Evolutionary conservation across 768 basidiomycete species (phyloP), one percentile per base, ranked within the genome.

Genomic region (Pleurotus citrinopileatus): DNA sequence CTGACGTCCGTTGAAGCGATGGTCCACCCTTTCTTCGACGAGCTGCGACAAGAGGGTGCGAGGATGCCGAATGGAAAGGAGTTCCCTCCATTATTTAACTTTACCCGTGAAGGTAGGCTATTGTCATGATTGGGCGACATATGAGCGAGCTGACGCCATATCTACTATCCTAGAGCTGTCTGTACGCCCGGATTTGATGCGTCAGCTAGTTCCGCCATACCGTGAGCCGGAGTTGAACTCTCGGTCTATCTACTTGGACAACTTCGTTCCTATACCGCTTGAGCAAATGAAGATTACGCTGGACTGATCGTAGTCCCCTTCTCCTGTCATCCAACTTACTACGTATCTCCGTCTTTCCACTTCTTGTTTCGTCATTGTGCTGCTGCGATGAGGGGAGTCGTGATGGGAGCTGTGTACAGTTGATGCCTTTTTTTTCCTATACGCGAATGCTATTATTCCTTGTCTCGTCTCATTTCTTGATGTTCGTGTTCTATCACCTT

Each of bases 1-100:
- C 70, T 96, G 71, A 92, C 89, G 61, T 89, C 94, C 1, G 81
- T 94, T 62, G 88, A 93, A 70, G 90, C 91, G 22, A 93, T 96
- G 93, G 79, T 92, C 59, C 87, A 96, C 67, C 86, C 91, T 23
- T 95, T 98, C 87, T 99, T 99, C 69, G 95, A 98, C 66, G 97
- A 99, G 72, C 71, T 99, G 62, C 84, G 93, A 58, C 80, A 80
- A 38, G 91, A 95, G 66, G 94, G 92, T 0, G 89, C 91, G 42
- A 84, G 86, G 71, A 92, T 99, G 92, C 94, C 95, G 6, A 97
- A 95, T 61, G 95, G 97, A 57, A 95, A 93, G 70, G 93, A 96
- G 50, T 92, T 98, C 73, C 97, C 97, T 1, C 80, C 81, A 28
- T 73, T 99, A 60, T 98, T 99, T 71, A 84, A 99, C 76, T 98